Base-by-base conservation (phyloP, 2,329 filamentous ascomycete species). In the Pseudogymnoascus sp. region DNA sequence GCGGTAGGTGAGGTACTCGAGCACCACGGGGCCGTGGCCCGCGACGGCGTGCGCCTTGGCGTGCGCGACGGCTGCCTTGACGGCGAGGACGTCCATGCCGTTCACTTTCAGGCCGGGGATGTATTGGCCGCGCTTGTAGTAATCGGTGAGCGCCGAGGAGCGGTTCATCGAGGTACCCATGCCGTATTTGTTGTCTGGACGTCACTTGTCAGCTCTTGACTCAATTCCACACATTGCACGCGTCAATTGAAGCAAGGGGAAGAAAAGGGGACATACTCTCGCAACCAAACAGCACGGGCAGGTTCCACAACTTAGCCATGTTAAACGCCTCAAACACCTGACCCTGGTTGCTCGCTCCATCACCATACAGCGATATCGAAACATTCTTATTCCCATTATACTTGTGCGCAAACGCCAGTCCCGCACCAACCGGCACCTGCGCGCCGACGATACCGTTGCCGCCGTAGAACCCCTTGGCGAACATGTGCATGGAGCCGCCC, bases 401-500 rank as follows among this genome's bases (percentile, higher is more conserved):
- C 82, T 97, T 88, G 82, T 97, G 92, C 66, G 95, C 95, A 74
- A 99, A 99, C 67, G 92, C 95, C 70, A 99, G 87, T 75, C 95
- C 95, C 68, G 95, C 93, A 74, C 95, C 95, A 68, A 99, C 93
- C 66, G 95, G 95, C 53, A 99, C 95, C 82, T 99, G 95, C 68
- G 95, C 95, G 78, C 95, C 95, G 75, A 99, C 95, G 70, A 99
- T 99, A 81, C 95, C 95, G 82, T 99, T 99, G 73, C 95, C 95
- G 74, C 95, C 95, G 78, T 96, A 99, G 84, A 99, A 99, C 69
- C 91, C 90, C 79, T 92, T 93, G 72, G 92, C 82, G 82, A 99
- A 99, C 95, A 99, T 99, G 85, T 99, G 95, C 95, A 99, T 99
- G 69, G 93, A 97, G 69, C 95, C 95, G 78, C 95, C 95, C 87